Percentiles rank a stretch among this genome's conserved stretches.
These are phyloP conservation scores for Ulota crispa DNA, from an alignment of 225 moss, liverwort and hornwort genomes.

Conservation along the genomic window DNA sequence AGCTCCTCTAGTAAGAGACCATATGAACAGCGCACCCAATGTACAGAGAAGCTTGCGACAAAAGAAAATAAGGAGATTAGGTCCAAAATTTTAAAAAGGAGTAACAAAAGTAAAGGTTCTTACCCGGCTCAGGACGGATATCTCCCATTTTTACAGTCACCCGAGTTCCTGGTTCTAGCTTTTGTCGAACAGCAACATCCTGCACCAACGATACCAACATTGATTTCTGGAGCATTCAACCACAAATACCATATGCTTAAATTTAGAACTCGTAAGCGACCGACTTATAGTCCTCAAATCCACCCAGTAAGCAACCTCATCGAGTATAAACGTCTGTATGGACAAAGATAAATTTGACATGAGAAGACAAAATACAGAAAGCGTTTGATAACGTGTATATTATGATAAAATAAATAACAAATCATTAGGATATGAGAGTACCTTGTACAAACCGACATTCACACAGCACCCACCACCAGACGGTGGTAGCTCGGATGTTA, in stretches of 20 bases:
- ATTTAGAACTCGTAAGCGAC: not conserved
- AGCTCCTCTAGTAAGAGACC: not conserved
- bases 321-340: not conserved
- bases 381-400: not conserved
- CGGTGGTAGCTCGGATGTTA: conserved; percentile 57
- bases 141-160: conserved; percentile 92
- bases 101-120: not conserved
- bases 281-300: not conserved
- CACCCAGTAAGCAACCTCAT: no score
- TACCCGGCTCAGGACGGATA: conserved; percentile 50
- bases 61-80: not conserved
- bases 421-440: conserved; percentile 23
- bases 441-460: conserved; percentile 87
- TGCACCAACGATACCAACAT: conserved; percentile 36
- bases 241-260: not conserved
- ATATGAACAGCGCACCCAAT: not conserved
- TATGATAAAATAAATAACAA: not conserved
- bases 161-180: conserved; percentile 64
- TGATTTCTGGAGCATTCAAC: conserved; percentile 1
- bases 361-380: conserved; percentile 1
- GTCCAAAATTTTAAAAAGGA: not conserved
- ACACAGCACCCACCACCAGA: conserved; percentile 65
- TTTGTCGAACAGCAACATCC: conserved; percentile 75
- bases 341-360: not conserved
- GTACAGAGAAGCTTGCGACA: not conserved